Evolutionary conservation across 2,329 filamentous ascomycete species (phyloP).

Genomic region (Phialophora tarda): DNA sequence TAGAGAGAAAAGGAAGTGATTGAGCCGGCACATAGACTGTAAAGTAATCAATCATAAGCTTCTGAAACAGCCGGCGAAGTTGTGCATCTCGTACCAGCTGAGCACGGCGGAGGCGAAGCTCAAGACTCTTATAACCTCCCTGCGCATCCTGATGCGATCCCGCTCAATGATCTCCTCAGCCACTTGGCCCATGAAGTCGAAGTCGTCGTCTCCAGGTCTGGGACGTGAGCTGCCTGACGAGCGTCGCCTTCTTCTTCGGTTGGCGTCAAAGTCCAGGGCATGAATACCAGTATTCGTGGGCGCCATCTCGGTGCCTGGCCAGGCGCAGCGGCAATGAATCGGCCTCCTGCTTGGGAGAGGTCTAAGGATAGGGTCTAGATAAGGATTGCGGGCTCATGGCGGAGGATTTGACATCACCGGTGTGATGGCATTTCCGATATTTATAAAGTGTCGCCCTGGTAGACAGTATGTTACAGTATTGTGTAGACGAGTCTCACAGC

Average conservation of each 20-base stretch:
- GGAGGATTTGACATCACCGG: neutral
- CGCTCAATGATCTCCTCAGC: slow-evolving; percentile 65
- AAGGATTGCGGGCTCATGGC: slow-evolving; percentile 7
- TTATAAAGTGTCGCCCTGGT: neutral
- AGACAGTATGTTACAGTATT: slow-evolving; percentile 1
- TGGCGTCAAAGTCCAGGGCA: slow-evolving; percentile 55
- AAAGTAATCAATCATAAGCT: neutral
- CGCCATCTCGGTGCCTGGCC: slow-evolving; percentile 25
- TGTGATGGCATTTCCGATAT: neutral
- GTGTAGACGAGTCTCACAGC: neutral
- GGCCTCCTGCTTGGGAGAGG: neutral
- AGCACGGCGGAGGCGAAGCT: slow-evolving; percentile 67
- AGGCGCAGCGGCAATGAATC: neutral
- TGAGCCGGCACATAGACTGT: slow-evolving; percentile 79
- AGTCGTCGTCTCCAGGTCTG: slow-evolving; percentile 41
- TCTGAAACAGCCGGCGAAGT: neutral
- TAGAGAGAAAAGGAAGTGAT: slow-evolving; percentile 95
- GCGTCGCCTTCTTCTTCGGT: slow-evolving; percentile 42
- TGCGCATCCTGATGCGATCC: slow-evolving; percentile 61
- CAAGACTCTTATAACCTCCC: slow-evolving; percentile 58
- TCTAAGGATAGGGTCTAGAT: neutral
- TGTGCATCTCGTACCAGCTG: slow-evolving; percentile 54
- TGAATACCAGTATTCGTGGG: slow-evolving; percentile 44
- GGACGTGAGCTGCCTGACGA: slow-evolving; percentile 34
- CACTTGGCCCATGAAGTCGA: slow-evolving; percentile 64